Percentiles rank a stretch among this genome's conserved stretches.
phyloP scores from a whole-genome alignment of 345 rosid species.

The Bretschneidera sinensis region DNA sequence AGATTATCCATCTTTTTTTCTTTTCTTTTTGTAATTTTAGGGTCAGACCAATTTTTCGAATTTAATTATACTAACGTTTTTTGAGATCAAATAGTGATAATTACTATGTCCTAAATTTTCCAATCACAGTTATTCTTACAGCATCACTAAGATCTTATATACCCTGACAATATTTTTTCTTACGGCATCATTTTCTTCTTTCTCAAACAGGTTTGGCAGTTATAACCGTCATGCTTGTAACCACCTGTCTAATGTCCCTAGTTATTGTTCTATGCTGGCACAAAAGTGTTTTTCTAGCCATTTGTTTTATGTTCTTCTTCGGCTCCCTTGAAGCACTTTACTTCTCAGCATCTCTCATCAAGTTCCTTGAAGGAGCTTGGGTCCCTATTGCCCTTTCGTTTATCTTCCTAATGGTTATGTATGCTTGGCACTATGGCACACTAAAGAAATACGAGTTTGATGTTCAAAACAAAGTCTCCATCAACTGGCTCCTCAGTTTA shows the following conservation, averaged over 20 bases:
- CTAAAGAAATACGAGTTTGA: slow-evolving; percentile 82
- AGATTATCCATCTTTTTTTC: too few relatives aligned
- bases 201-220: slow-evolving; percentile 88
- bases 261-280: slow-evolving; percentile 93
- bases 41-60: too few relatives aligned
- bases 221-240: slow-evolving; percentile 93
- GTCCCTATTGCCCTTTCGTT: slow-evolving; percentile 78
- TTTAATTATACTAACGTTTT: too few relatives aligned
- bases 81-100: too few relatives aligned
- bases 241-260: slow-evolving; percentile 88
- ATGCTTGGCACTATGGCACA: slow-evolving; percentile 90
- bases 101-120: too few relatives aligned
- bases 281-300: slow-evolving; percentile 54
- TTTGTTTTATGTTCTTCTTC: slow-evolving; percentile 73
- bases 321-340: slow-evolving; percentile 85
- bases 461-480: slow-evolving; percentile 87
- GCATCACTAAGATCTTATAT: too few relatives aligned
- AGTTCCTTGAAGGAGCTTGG: slow-evolving; percentile 97
- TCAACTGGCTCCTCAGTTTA: slow-evolving; percentile 80
- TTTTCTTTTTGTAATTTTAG: too few relatives aligned
- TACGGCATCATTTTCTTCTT: not conserved
- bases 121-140: slow-evolving; percentile 6
- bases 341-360: slow-evolving; percentile 97
- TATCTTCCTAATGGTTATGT: slow-evolving; percentile 72
- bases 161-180: not conserved